phyloP scores from a whole-genome alignment of 768 basidiomycete species.

The Lentinula raphanica region DNA sequence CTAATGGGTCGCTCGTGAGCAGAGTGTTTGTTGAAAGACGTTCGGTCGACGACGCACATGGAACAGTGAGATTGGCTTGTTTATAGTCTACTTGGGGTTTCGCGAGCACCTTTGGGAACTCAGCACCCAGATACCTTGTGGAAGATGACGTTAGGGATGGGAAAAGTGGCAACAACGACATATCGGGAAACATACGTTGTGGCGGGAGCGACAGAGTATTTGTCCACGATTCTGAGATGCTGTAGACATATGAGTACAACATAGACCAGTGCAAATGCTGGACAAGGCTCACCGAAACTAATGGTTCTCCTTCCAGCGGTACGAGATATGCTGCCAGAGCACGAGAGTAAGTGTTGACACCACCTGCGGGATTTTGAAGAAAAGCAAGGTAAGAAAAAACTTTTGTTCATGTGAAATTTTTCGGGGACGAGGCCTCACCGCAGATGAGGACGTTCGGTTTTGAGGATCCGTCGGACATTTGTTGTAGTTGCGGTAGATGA shows the following conservation, averaged over 20 bases:
- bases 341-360: constrained; percentile 75
- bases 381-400: constrained; percentile 1
- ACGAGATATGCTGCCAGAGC: constrained; percentile 64
- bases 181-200: constrained; percentile 47
- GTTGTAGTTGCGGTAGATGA: constrained; percentile 1
- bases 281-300: constrained; percentile 59
- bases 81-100: constrained; percentile 72
- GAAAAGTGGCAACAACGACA: constrained; percentile 19
- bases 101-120: constrained; percentile 66
- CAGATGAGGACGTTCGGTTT: constrained; percentile 73
- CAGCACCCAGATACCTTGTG: constrained; percentile 70
- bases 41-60: constrained; percentile 44
- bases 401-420: background rate
- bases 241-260: constrained; percentile 19
- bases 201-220: constrained; percentile 66
- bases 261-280: background rate
- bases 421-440: constrained; percentile 40
- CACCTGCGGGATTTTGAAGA: constrained; percentile 48
- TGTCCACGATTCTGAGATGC: constrained; percentile 71
- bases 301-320: constrained; percentile 58
- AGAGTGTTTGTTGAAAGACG: constrained; percentile 7
- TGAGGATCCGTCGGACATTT: constrained; percentile 11
- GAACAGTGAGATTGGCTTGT: constrained; percentile 74
- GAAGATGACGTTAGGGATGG: constrained; percentile 7
- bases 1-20: constrained; percentile 32